phyloP scores from a whole-genome alignment of 345 rosid species.

The Linum usitatissimum region DNA sequence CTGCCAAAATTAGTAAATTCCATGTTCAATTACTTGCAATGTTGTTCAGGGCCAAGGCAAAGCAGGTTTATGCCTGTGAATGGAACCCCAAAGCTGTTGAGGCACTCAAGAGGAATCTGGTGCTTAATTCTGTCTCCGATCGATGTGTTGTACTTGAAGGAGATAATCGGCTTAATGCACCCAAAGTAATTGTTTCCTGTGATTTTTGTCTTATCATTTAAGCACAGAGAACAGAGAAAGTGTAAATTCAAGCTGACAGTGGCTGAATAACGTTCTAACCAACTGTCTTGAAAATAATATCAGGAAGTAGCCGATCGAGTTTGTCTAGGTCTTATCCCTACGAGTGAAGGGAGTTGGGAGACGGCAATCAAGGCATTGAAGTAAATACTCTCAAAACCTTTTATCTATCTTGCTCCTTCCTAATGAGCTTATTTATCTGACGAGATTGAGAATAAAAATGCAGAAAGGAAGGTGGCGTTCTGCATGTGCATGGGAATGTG shows the following conservation, averaged over 20 bases:
- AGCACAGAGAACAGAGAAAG: too few relatives aligned
- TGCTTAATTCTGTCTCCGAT: conserved; percentile 60
- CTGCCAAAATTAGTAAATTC: background rate
- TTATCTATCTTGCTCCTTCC: background rate
- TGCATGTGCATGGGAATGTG: conserved; percentile 82
- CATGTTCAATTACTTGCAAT: conserved; percentile 4
- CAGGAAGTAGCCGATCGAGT: conserved; percentile 90
- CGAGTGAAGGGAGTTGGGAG: conserved; percentile 81
- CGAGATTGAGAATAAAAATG: conserved; percentile 1
- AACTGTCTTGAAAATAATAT: conserved; percentile 9
- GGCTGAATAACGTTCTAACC: background rate
- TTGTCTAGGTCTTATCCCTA: conserved; percentile 83
- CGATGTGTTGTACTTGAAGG: conserved; percentile 78
- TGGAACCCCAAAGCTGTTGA: conserved; percentile 88
- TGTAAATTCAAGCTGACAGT: background rate
- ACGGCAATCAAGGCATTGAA: conserved; percentile 82
- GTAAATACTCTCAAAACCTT: conserved; percentile 20
- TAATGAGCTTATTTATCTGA: background rate
- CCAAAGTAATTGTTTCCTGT: conserved; percentile 32
- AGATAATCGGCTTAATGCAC: conserved; percentile 63
- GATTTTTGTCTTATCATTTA: background rate
- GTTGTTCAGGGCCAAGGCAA: conserved; percentile 84
- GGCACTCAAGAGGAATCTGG: conserved; percentile 62
- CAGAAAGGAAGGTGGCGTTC: conserved; percentile 75
- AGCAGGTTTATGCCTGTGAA: conserved; percentile 80